A percentile compares a stretch with the other conserved stretches of the same genome.
phyloP scores from a whole-genome alignment of 2,329 filamentous ascomycete genomes.

The Helotiales sp. region DNA sequence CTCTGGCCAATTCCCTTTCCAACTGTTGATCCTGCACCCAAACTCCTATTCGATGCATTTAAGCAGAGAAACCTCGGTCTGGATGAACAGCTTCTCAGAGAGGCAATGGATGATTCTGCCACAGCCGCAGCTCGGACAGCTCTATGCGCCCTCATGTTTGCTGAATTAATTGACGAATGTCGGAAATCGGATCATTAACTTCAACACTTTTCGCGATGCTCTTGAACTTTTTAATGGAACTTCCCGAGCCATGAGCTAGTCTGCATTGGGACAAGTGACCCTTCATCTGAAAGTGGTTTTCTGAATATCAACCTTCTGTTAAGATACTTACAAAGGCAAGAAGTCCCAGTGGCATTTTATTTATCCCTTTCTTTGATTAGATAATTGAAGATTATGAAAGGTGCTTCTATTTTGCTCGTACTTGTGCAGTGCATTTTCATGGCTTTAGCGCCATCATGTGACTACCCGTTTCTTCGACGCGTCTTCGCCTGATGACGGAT shows the following conservation, averaged over 20 bases:
- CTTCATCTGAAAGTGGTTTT: not conserved
- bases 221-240: slow-evolving; percentile 11
- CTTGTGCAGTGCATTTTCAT: too few relatives aligned
- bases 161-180: slow-evolving; percentile 26
- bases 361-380: too few relatives aligned
- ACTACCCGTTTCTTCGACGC: not conserved
- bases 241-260: slow-evolving; percentile 3
- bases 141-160: slow-evolving; percentile 40
- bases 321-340: not conserved
- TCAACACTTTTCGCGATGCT: slow-evolving; percentile 13
- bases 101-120: slow-evolving; percentile 34
- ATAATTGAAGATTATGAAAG: too few relatives aligned
- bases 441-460: not conserved
- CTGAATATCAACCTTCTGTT: not conserved
- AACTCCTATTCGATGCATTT: slow-evolving; percentile 35
- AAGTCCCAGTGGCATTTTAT: too few relatives aligned
- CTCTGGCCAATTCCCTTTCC: slow-evolving; percentile 32
- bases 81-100: slow-evolving; percentile 30
- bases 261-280: not conserved
- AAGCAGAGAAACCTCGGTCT: slow-evolving; percentile 40
- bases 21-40: slow-evolving; percentile 20
- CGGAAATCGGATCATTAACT: slow-evolving; percentile 19
- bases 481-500: not conserved
- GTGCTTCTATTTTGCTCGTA: too few relatives aligned
- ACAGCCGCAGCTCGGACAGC: slow-evolving; percentile 38